phyloP scores from a whole-genome alignment of 768 basidiomycete genomes.

The Nidularia sp. region DNA sequence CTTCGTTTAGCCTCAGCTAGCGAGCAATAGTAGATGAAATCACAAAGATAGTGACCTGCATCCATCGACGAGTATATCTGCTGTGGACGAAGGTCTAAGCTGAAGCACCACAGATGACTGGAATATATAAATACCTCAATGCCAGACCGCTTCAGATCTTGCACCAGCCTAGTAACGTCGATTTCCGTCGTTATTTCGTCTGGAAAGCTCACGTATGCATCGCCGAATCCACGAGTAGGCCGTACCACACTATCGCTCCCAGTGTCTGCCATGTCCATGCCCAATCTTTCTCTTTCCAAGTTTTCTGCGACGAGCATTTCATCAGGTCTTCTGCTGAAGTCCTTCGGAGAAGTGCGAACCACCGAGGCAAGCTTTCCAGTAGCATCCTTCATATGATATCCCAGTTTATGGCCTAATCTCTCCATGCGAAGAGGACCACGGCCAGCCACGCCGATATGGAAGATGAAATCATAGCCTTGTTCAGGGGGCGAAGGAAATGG shows the following conservation, averaged over 20 bases:
- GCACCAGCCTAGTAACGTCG: conserved; percentile 54
- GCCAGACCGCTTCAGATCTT: conserved; percentile 47
- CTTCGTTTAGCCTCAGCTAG: conserved; percentile 62
- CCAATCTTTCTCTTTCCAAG: conserved; percentile 29
- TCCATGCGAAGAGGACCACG: conserved; percentile 64
- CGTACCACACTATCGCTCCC: conserved; percentile 29
- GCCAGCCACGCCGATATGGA: conserved; percentile 68
- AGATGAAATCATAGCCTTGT: conserved; percentile 62
- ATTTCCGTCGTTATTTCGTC: conserved; percentile 59
- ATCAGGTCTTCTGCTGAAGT: conserved; percentile 34
- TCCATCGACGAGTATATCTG: conserved; percentile 72
- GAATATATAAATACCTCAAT: conserved; percentile 34
- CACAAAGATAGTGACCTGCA: conserved; percentile 72
- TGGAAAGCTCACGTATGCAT: conserved; percentile 48
- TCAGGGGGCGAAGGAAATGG: conserved; percentile 31
- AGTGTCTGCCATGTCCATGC: conserved; percentile 31
- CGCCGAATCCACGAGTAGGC: conserved; percentile 39
- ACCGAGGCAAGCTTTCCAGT: conserved; percentile 52
- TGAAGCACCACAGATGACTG: not conserved
- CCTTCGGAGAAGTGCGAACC: conserved; percentile 34
- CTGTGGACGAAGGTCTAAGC: conserved; percentile 24
- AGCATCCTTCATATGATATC: conserved; percentile 68
- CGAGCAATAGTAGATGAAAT: conserved; percentile 76
- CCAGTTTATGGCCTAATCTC: conserved; percentile 59
- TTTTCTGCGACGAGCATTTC: conserved; percentile 27